A percentile compares a stretch with the other conserved stretches of the same genome.
Conservation (phyloP, 1,284 basidiomycete genomes). For the Ceratobasidium papillatum region DNA sequence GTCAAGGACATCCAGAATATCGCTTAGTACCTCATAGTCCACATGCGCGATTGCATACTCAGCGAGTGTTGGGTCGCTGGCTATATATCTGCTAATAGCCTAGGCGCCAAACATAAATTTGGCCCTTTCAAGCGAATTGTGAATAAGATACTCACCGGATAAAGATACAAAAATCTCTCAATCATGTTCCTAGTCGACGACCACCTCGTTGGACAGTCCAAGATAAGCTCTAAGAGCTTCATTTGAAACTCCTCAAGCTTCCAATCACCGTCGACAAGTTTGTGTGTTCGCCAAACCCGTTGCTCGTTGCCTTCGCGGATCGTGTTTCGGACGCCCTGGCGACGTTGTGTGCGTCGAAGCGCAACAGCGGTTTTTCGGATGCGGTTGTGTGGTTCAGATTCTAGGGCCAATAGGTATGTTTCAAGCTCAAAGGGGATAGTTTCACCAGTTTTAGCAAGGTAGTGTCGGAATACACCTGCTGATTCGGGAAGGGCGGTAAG, state of each 20-base stretch:
- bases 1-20: constrained; percentile 17
- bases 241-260: constrained; percentile 1
- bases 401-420: background rate
- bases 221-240: constrained; percentile 18
- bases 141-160: constrained; percentile 29
- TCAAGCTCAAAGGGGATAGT: background rate
- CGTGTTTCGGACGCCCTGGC: constrained; percentile 1
- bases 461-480: background rate
- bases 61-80: background rate
- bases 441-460: background rate
- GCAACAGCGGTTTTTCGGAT: constrained; percentile 10
- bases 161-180: constrained; percentile 35
- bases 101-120: constrained; percentile 1
- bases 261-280: background rate
- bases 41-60: background rate
- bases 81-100: constrained; percentile 26
- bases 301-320: constrained; percentile 11
- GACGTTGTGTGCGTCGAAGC: constrained; percentile 18
- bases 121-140: background rate
- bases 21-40: constrained; percentile 21
- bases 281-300: background rate
- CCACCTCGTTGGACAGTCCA: constrained; percentile 35
- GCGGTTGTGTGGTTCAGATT: background rate
- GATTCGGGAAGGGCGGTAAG: constrained; percentile 8
- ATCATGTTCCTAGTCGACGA: constrained; percentile 36